Conservation (phyloP, 2,329 filamentous ascomycete species). For the Emericellopsis atlantica region DNA sequence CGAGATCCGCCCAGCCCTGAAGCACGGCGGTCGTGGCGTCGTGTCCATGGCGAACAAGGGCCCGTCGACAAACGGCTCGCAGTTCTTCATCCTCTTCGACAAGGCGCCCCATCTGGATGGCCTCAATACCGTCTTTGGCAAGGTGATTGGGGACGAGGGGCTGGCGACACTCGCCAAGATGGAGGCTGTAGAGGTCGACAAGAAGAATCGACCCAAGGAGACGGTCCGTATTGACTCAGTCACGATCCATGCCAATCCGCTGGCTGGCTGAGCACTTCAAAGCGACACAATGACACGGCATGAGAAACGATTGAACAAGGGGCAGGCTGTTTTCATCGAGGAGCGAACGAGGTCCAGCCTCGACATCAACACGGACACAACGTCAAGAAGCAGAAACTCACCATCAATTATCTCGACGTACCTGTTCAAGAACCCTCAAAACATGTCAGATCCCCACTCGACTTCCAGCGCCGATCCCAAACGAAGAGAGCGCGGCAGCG, state of each 20-base stretch:
- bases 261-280: slow-evolving; percentile 42
- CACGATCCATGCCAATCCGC: slow-evolving; percentile 67
- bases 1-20: slow-evolving; percentile 60
- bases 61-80: slow-evolving; percentile 59
- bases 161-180: slow-evolving; percentile 55
- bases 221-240: slow-evolving; percentile 53
- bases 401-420: no score
- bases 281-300: neutral
- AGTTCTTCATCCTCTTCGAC: slow-evolving; percentile 73
- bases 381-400: no score
- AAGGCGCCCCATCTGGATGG: slow-evolving; percentile 72
- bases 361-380: no score
- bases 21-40: slow-evolving; percentile 56
- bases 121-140: slow-evolving; percentile 74
- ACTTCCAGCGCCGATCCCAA: no score
- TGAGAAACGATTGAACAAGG: neutral
- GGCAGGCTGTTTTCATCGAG: neutral
- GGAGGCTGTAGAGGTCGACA: slow-evolving; percentile 61
- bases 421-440: no score
- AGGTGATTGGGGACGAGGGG: slow-evolving; percentile 53
- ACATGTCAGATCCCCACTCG: no score
- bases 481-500: no score
- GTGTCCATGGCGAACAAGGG: slow-evolving; percentile 74
- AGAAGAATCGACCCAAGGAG: slow-evolving; percentile 63
- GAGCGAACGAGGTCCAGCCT: no score